These are phyloP conservation scores for Croton laevigatus DNA, from an alignment of 441 rosid species.

Conservation along the genomic window DNA sequence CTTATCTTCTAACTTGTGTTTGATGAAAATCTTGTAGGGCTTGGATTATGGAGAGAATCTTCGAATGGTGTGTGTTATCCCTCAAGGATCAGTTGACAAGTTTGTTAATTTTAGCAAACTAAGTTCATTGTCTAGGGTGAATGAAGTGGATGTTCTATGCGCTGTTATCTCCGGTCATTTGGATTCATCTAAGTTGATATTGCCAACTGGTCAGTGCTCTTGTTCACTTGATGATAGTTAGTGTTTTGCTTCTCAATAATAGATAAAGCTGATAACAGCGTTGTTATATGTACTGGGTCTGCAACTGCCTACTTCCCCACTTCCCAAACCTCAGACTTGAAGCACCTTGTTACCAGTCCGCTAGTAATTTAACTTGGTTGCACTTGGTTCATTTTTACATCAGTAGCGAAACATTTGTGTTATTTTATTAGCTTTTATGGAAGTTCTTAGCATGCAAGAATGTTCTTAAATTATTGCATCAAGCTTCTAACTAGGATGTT, in stretches of 20 bases:
- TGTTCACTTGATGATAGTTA: constrained; percentile 7
- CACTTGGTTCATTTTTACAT: neutral
- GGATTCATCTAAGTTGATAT: constrained; percentile 49
- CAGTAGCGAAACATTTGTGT: neutral
- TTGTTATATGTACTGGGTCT: neutral
- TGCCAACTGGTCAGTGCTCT: constrained; percentile 54
- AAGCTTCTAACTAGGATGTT: neutral
- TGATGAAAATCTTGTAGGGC: constrained; percentile 38
- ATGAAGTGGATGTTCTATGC: constrained; percentile 63
- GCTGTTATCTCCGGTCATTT: constrained; percentile 73
- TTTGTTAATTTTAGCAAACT: constrained; percentile 46
- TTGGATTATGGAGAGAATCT: constrained; percentile 44
- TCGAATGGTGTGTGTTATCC: constrained; percentile 51
- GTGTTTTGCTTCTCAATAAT: constrained; percentile 8
- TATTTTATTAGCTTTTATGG: neutral
- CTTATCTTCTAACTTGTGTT: constrained; percentile 17
- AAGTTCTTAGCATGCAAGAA: neutral
- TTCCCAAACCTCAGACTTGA: neutral
- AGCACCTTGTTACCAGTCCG: neutral
- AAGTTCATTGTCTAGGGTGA: constrained; percentile 52
- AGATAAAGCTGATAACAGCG: neutral
- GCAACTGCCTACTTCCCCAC: neutral
- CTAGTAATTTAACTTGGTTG: neutral
- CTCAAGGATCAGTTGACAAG: constrained; percentile 52
- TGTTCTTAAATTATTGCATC: neutral